These are phyloP conservation scores for Dentipellis fragilis DNA, from an alignment of 768 basidiomycete species.

Conservation along the genomic window DNA sequence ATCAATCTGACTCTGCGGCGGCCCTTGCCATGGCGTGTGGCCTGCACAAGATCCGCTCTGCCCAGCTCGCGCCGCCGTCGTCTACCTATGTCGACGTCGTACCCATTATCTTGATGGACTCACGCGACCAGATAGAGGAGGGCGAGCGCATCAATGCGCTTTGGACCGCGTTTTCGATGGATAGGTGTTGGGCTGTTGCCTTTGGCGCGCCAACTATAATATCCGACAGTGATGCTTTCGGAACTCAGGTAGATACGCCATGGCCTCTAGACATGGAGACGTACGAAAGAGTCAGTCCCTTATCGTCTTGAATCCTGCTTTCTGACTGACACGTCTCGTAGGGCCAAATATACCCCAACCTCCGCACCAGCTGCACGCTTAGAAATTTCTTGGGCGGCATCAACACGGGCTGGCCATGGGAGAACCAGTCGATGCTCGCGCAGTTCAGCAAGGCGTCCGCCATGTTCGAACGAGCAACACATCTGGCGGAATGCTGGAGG, in stretches of 20 bases:
- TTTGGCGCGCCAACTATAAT: slow-evolving; percentile 44
- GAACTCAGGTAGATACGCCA: slow-evolving; percentile 27
- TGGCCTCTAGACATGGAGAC: slow-evolving; percentile 27
- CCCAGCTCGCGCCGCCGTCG: slow-evolving; percentile 7
- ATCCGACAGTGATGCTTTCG: slow-evolving; percentile 39
- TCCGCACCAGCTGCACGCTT: slow-evolving; percentile 38
- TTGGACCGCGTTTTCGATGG: slow-evolving; percentile 51
- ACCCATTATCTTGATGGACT: slow-evolving; percentile 23
- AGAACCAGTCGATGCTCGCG: slow-evolving; percentile 27
- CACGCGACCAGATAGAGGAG: slow-evolving; percentile 41
- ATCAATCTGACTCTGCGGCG: slow-evolving; percentile 22
- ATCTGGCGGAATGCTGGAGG: slow-evolving; percentile 33
- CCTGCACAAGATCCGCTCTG: slow-evolving; percentile 16
- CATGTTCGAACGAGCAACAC: slow-evolving; percentile 47
- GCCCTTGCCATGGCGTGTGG: slow-evolving; percentile 20
- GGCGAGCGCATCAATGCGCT: slow-evolving; percentile 60
- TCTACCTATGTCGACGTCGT: slow-evolving; percentile 9
- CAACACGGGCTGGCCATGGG: slow-evolving; percentile 23
- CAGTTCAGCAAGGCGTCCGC: slow-evolving; percentile 45
- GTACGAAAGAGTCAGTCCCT: slow-evolving; percentile 12
- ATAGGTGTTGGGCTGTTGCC: slow-evolving; percentile 45
- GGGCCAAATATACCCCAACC: slow-evolving; percentile 34
- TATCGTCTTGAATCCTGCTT: slow-evolving; percentile 14
- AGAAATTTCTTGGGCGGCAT: slow-evolving; percentile 35
- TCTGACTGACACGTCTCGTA: slow-evolving; percentile 23